These are phyloP conservation scores for Medicago lupulina DNA, from an alignment of 306 rosid species.

Conservation along the genomic window DNA sequence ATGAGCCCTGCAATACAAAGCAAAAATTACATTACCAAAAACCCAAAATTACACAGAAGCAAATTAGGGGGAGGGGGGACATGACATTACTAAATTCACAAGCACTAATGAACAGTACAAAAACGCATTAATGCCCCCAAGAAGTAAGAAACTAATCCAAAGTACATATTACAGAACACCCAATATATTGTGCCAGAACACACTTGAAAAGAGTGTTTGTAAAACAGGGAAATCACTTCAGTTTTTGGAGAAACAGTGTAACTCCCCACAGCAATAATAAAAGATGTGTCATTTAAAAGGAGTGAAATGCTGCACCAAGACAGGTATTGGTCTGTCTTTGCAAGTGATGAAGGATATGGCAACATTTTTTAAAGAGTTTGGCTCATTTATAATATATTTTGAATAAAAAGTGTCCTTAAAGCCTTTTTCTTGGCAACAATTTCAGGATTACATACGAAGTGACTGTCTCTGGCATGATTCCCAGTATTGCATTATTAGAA, in stretches of 20 bases:
- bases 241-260: conserved; percentile 15
- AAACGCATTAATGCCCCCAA: conserved; percentile 19
- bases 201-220: conserved; percentile 1
- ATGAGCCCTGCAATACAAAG: conserved; percentile 69
- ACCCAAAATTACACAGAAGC: conserved; percentile 6
- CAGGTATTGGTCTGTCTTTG: neutral
- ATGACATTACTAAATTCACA: conserved; percentile 28
- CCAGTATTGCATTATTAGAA: neutral
- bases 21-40: conserved; percentile 19
- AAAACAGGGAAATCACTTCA: neutral
- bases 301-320: neutral
- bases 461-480: neutral
- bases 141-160: conserved; percentile 14
- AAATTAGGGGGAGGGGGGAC: neutral
- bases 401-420: neutral
- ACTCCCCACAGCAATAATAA: neutral
- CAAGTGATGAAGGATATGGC: neutral
- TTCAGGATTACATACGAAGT: neutral
- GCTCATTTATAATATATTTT: neutral
- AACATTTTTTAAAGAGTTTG: conserved; percentile 9
- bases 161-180: conserved; percentile 3
- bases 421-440: conserved; percentile 2
- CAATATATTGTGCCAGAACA: conserved; percentile 22
- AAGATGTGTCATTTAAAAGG: neutral
- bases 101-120: neutral